A percentile compares a stretch with the other conserved stretches of the same genome.
Evolutionary conservation across 2,329 filamentous ascomycete genomes (phyloP).

Genomic region (Phialocephala subalpina): DNA sequence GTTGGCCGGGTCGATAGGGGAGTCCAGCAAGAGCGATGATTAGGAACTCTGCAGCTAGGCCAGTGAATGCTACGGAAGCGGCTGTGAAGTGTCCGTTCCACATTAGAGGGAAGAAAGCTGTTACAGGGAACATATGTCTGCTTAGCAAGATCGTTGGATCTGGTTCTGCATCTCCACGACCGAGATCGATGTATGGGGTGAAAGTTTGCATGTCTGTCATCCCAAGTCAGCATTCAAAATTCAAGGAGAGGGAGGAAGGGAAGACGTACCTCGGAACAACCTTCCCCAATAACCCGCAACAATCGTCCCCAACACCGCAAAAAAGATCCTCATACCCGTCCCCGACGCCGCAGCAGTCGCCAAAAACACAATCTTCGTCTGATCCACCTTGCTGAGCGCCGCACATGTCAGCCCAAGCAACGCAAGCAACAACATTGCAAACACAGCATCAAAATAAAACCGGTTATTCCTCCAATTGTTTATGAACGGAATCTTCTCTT

Average conservation of each 20-base stretch:
- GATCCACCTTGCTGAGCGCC: conserved; percentile 17
- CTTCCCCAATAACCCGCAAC: conserved; percentile 23
- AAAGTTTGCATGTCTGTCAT: conserved; percentile 21
- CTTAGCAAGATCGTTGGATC: conserved; percentile 20
- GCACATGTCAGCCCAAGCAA: conserved; percentile 19
- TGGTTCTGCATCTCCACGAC: conserved; percentile 18
- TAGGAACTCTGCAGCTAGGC: conserved; percentile 22
- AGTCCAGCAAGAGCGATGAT: conserved; percentile 23
- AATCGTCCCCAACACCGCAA: conserved; percentile 20
- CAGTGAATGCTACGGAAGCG: conserved; percentile 23
- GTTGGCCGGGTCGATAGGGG: conserved; percentile 24
- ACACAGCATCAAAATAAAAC: conserved; percentile 21
- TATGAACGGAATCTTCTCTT: conserved; percentile 15
- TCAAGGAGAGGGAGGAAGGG: neutral
- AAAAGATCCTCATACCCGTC: conserved; percentile 27
- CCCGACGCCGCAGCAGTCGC: conserved; percentile 23
- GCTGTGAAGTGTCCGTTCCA: conserved; percentile 21
- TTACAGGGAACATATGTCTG: conserved; percentile 20
- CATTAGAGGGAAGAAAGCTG: conserved; percentile 23
- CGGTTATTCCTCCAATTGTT: conserved; percentile 23
- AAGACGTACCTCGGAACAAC: conserved; percentile 22
- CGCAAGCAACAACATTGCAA: conserved; percentile 20
- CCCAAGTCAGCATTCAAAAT: neutral
- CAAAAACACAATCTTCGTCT: conserved; percentile 22
- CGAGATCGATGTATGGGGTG: conserved; percentile 22